Percentiles rank a stretch among this genome's conserved stretches.
These are phyloP conservation scores for Diaporthe helianthi DNA, from an alignment of 2,329 filamentous ascomycete genomes.

Conservation along the genomic window DNA sequence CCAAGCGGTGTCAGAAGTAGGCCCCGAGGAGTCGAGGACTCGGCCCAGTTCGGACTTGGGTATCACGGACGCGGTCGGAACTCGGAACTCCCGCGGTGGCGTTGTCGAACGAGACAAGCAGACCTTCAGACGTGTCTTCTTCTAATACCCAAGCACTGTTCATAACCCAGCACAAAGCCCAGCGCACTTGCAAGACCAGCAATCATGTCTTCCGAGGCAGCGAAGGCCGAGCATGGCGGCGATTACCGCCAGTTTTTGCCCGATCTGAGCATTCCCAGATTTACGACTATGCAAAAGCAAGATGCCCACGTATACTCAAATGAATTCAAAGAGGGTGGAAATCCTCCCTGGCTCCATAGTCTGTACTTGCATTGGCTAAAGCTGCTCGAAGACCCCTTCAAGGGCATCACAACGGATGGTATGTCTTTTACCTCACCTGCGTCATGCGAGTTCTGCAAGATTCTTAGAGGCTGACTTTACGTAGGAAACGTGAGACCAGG, in stretches of 20 bases:
- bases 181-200: background rate
- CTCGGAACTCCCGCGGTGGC: slow-evolving; percentile 10
- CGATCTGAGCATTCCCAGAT: slow-evolving; percentile 66
- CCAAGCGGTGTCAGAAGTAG: slow-evolving; percentile 29
- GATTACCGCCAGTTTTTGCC: slow-evolving; percentile 67
- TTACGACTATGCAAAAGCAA: slow-evolving; percentile 68
- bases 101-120: background rate
- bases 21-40: slow-evolving; percentile 26
- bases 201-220: slow-evolving; percentile 24
- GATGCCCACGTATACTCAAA: slow-evolving; percentile 68
- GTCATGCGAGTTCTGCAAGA: slow-evolving; percentile 28
- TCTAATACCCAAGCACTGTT: too few relatives aligned
- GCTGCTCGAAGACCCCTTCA: slow-evolving; percentile 70
- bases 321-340: slow-evolving; percentile 63
- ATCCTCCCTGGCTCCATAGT: slow-evolving; percentile 71
- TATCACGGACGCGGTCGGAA: slow-evolving; percentile 5
- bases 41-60: slow-evolving; percentile 27
- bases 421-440: slow-evolving; percentile 34
- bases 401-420: slow-evolving; percentile 75
- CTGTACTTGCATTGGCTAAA: slow-evolving; percentile 66
- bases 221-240: slow-evolving; percentile 34
- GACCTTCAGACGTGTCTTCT: background rate
- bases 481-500: slow-evolving; percentile 57
- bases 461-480: background rate
- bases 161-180: too few relatives aligned